A percentile compares a stretch with the other conserved stretches of the same genome.
Conservation (phyloP, 108 stramenopile genomes). For the Skeletonema marinoi region DNA sequence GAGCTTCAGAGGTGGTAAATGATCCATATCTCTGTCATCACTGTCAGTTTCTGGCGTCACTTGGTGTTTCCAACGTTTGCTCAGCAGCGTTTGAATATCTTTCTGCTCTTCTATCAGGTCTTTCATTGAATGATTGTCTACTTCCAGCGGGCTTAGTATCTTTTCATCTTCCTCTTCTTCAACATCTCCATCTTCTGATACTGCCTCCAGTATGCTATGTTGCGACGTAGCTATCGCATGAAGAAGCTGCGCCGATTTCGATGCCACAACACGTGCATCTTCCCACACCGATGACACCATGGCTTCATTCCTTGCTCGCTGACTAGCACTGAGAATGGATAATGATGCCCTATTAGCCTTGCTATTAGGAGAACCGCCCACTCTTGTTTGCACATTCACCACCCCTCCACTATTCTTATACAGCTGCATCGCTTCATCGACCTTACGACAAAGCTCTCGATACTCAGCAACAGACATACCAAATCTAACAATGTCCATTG, state of each 20-base stretch:
- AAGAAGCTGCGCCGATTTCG: slow-evolving; percentile 42
- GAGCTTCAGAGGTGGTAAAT: not conserved
- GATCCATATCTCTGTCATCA: not conserved
- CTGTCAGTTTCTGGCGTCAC: not conserved
- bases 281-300: slow-evolving; percentile 40
- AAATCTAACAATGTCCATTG: slow-evolving; percentile 31
- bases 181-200: not conserved
- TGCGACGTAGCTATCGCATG: slow-evolving; percentile 32
- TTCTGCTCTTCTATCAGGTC: slow-evolving; percentile 37
- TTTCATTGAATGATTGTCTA: slow-evolving; percentile 11
- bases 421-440: slow-evolving; percentile 16
- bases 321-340: slow-evolving; percentile 3
- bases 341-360: not conserved
- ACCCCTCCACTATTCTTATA: slow-evolving; percentile 21
- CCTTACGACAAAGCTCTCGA: slow-evolving; percentile 46
- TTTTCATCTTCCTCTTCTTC: not conserved
- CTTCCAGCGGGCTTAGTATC: not conserved
- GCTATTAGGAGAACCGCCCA: not conserved
- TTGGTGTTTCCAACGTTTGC: slow-evolving; percentile 24
- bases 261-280: slow-evolving; percentile 40
- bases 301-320: slow-evolving; percentile 6
- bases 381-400: slow-evolving; percentile 25
- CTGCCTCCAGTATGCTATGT: slow-evolving; percentile 5
- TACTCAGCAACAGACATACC: slow-evolving; percentile 36
- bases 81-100: slow-evolving; percentile 19